phyloP scores from a whole-genome alignment of 192 early-diverging fungal species.

The Gonapodya sp. region DNA sequence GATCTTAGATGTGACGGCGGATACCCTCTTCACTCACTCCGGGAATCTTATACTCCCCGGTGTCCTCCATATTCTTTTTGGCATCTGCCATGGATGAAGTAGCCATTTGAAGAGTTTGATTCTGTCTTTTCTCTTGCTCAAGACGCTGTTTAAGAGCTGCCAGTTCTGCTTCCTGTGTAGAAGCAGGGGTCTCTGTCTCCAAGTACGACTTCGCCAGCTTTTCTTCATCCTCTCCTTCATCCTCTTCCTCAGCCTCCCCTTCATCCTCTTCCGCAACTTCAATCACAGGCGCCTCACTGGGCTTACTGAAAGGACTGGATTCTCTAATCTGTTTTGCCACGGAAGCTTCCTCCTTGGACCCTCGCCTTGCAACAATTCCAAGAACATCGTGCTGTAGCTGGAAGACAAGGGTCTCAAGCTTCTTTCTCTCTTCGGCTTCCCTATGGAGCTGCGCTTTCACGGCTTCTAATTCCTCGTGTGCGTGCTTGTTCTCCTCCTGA shows the following conservation, averaged over 20 bases:
- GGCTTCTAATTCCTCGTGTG: neutral
- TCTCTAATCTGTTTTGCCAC: neutral
- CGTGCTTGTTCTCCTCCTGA: neutral
- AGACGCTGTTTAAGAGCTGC: neutral
- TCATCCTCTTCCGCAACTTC: neutral
- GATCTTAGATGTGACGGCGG: neutral
- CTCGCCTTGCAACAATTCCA: neutral
- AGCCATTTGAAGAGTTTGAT: neutral
- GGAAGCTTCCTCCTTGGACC: neutral
- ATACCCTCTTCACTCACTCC: neutral
- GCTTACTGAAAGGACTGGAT: neutral
- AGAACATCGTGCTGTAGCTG: neutral
- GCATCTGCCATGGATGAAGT: neutral
- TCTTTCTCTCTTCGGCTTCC: neutral
- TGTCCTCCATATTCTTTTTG: neutral
- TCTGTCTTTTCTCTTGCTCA: neutral
- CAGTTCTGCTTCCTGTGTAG: neutral
- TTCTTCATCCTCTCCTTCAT: neutral
- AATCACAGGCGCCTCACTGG: neutral
- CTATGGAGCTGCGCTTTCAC: neutral
- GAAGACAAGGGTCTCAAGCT: neutral
- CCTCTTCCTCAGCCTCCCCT: neutral
- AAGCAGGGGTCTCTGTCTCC: neutral
- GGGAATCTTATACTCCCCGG: neutral
- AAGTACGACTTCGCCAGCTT: neutral